Evolutionary conservation across 768 basidiomycete species (phyloP), one percentile per base, ranked within the genome.

Genomic region (Termitomyces sp.): DNA sequence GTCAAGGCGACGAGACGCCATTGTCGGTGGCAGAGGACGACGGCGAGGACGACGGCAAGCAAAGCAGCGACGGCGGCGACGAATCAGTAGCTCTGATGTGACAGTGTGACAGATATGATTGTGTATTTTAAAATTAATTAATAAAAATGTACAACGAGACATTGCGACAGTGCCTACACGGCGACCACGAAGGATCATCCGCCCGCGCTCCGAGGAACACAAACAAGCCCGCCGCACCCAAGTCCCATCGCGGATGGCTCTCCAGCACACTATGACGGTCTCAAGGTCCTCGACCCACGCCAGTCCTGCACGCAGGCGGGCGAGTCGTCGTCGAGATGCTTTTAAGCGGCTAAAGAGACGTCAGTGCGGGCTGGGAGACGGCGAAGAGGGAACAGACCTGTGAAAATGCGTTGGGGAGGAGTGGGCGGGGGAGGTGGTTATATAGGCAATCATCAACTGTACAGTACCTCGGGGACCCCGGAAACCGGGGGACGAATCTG

Each of bases 301-400:
- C 82, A 81, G 75, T 87, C 88, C 84, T 74, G 61, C 48, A 57
- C 56, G 51, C 62, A 70, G 82, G 89, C 82, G 87, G 83, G 81
- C 84, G 74, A 76, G 74, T 84, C 89, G 66, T 92, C 87, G 79
- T 85, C 81, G 86, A 91, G 90, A 92, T 92, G 90, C 90, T 92
- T 92, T 90, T 83, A 68, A 76, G 75, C 68, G 81, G 82, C 89
- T 90, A 61, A 12, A 51, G 53, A 37, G 14, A 1, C 27, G 21
- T 59, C 69, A 53, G 74, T 67, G 46, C 37, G 46, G 37, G 14
- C 11, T 35, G 6, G 10, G 41, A 42, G 29, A 42, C 11, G 25
- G n/a, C 10, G n/a, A 43, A 5, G n/a, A 11, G 12, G 44, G 21
- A 1, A 73, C 82, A 61, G 64, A 86, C 87, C 85, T 86, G 87